These are phyloP conservation scores for Elsinoe batatas DNA, from an alignment of 2,329 filamentous ascomycete species.

Conservation along the genomic window DNA sequence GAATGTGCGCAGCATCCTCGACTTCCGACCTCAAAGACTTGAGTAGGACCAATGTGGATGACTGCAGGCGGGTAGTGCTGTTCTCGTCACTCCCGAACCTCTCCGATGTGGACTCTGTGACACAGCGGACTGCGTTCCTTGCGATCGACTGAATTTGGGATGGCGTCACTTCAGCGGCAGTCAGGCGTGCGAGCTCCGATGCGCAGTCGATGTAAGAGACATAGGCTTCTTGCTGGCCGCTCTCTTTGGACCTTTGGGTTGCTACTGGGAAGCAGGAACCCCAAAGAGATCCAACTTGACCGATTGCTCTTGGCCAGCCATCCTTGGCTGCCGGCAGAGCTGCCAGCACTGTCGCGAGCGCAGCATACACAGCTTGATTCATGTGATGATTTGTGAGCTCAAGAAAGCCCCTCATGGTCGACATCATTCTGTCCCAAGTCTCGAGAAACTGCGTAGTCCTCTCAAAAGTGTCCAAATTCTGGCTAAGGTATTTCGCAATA, in stretches of 20 bases:
- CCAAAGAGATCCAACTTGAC: slow-evolving; percentile 25
- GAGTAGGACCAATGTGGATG: slow-evolving; percentile 56
- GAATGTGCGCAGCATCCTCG: slow-evolving; percentile 52
- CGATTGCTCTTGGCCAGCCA: slow-evolving; percentile 22
- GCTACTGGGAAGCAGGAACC: slow-evolving; percentile 21
- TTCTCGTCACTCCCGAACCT: slow-evolving; percentile 65
- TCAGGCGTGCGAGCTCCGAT: slow-evolving; percentile 66
- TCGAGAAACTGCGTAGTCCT: slow-evolving; percentile 55
- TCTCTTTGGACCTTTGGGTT: slow-evolving; percentile 14
- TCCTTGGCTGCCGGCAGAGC: slow-evolving; percentile 19
- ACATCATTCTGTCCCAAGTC: slow-evolving; percentile 66
- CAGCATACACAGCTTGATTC: slow-evolving; percentile 33
- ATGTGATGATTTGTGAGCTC: slow-evolving; percentile 31
- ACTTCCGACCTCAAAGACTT: slow-evolving; percentile 59
- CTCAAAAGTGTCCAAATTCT: slow-evolving; percentile 64
- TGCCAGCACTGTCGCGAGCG: slow-evolving; percentile 31
- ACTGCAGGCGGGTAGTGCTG: slow-evolving; percentile 62
- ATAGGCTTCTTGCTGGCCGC: slow-evolving; percentile 66
- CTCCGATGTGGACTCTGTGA: slow-evolving; percentile 58
- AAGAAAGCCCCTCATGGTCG: slow-evolving; percentile 51
- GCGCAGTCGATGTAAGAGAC: slow-evolving; percentile 72
- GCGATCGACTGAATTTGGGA: slow-evolving; percentile 60
- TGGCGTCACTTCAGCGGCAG: slow-evolving; percentile 52
- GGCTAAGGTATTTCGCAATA: slow-evolving; percentile 61
- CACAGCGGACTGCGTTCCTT: slow-evolving; percentile 57